Evolutionary conservation across 169 alveolate genomes (phyloP).

Genomic region (Plasmodium malariae): DNA sequence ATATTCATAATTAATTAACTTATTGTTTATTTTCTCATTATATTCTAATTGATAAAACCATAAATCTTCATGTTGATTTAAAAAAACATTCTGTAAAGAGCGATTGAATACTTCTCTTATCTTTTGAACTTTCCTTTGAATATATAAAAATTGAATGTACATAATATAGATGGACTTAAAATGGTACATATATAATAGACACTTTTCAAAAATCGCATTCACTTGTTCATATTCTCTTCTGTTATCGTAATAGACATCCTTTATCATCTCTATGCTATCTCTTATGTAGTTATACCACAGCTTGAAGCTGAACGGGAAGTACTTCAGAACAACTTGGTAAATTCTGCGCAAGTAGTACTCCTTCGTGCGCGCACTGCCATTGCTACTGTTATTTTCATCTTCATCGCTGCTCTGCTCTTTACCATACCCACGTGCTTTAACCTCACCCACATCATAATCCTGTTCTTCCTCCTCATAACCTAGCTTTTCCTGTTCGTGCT

Average conservation of each 20-base stretch:
- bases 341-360: conserved; percentile 8
- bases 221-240: conserved; percentile 33
- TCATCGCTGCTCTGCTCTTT: background rate
- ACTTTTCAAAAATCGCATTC: conserved; percentile 32
- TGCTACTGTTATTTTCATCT: too few species aligned
- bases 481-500: background rate
- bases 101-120: conserved; percentile 42
- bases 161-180: conserved; percentile 45
- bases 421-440: too few species aligned
- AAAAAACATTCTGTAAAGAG: conserved; percentile 29
- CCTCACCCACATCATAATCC: too few species aligned
- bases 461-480: too few species aligned
- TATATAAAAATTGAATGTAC: conserved; percentile 63
- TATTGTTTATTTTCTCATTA: conserved; percentile 17
- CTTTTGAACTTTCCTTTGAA: conserved; percentile 57
- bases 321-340: conserved; percentile 38
- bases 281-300: conserved; percentile 54
- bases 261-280: conserved; percentile 59
- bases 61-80: conserved; percentile 72
- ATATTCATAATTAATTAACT: conserved; percentile 58
- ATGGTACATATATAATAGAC: conserved; percentile 58
- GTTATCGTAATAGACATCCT: conserved; percentile 34
- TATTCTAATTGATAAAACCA: conserved; percentile 36
- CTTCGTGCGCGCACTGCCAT: background rate
- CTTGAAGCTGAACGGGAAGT: conserved; percentile 65